phyloP scores from a whole-genome alignment of 441 rosid genomes.

The Brassica hybrid region DNA sequence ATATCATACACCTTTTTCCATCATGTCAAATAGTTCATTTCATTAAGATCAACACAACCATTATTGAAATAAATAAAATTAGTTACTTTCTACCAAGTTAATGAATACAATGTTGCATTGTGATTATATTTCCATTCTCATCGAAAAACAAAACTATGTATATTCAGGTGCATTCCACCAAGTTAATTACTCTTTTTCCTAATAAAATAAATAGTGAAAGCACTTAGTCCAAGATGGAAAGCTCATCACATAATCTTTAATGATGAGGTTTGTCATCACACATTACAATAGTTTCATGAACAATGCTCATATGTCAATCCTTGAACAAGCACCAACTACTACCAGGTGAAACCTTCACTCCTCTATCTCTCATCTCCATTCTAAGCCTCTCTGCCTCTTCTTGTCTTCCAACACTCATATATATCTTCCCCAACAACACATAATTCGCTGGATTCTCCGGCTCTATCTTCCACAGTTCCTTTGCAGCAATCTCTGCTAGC shows the following conservation, averaged over 20 bases:
- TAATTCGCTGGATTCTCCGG: constrained; percentile 70
- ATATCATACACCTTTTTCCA: no score
- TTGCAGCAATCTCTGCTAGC: constrained; percentile 67
- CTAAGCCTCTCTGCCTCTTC: constrained; percentile 66
- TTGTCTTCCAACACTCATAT: constrained; percentile 60
- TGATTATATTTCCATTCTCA: not conserved
- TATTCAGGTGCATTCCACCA: not conserved
- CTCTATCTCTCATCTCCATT: constrained; percentile 60
- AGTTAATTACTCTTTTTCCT: not conserved
- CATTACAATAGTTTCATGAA: constrained; percentile 7
- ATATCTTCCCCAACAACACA: constrained; percentile 57
- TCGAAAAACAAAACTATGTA: not conserved
- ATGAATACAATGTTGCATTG: no score
- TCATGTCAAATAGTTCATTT: no score
- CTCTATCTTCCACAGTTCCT: constrained; percentile 59
- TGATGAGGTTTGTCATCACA: not conserved
- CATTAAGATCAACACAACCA: no score
- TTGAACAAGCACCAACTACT: constrained; percentile 60
- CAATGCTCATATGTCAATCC: constrained; percentile 31
- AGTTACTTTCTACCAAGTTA: no score
- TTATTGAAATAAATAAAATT: no score
- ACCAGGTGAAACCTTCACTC: constrained; percentile 63
- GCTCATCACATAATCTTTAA: not conserved
- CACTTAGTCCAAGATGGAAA: not conserved
- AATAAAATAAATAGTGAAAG: not conserved